Conservation (phyloP, 2,329 filamentous ascomycete species). For the Hymenoscyphus fructigenus region DNA sequence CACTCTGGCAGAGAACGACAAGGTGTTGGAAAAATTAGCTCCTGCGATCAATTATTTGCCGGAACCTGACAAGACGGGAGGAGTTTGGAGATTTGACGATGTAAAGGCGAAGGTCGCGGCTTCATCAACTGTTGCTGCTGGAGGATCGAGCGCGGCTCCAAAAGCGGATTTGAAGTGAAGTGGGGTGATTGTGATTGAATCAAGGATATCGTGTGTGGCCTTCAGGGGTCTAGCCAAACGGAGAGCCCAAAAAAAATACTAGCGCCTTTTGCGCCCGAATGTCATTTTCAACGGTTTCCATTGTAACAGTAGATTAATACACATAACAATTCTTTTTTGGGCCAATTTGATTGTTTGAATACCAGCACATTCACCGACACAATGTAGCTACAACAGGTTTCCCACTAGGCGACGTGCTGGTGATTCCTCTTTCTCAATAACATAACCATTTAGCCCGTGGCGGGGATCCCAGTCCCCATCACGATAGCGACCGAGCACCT, state of each 20-base stretch:
- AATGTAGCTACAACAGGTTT: too few relatives aligned
- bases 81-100: constrained; percentile 68
- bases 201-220: neutral
- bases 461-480: neutral
- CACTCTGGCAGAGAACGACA: constrained; percentile 49
- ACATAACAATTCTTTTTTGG: neutral
- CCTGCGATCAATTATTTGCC: constrained; percentile 40
- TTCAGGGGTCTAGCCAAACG: neutral
- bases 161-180: constrained; percentile 8
- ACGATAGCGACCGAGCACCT: neutral
- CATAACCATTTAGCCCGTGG: neutral
- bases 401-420: too few relatives aligned
- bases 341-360: neutral
- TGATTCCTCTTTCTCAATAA: too few relatives aligned
- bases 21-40: constrained; percentile 43
- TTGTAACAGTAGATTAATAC: constrained; percentile 1
- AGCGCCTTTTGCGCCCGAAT: neutral
- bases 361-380: neutral
- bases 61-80: constrained; percentile 64
- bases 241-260: constrained; percentile 1
- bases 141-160: neutral
- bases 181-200: neutral
- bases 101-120: constrained; percentile 29
- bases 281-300: neutral
- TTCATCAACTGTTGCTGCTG: neutral